Evolutionary conservation across 139 green algal species (phyloP).

Genomic region (Penium margaritaceum): DNA sequence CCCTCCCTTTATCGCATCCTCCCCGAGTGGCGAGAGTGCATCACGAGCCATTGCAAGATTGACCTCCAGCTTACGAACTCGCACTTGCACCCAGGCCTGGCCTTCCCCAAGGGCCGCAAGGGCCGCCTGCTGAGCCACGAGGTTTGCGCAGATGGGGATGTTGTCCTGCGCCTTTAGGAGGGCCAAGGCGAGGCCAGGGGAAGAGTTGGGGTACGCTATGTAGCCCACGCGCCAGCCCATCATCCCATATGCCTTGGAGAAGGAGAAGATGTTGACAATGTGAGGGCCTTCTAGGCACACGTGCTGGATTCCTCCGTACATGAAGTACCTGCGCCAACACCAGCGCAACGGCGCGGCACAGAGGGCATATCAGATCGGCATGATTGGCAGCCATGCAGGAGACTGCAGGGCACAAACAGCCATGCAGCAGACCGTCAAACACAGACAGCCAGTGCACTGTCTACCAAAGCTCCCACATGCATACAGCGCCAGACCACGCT

Average conservation of each 20-base stretch:
- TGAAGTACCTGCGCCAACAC: constrained; percentile 64
- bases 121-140: constrained; percentile 67
- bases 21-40: constrained; percentile 55
- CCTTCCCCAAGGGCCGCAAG: constrained; percentile 47
- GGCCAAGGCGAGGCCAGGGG: constrained; percentile 28
- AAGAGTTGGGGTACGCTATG: constrained; percentile 29
- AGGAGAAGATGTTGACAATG: constrained; percentile 78
- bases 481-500: too few species aligned
- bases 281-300: constrained; percentile 58
- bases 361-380: too few species aligned
- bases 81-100: constrained; percentile 54
- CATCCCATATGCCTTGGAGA: constrained; percentile 70
- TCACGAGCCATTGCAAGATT: constrained; percentile 55
- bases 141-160: constrained; percentile 74
- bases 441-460: too few species aligned
- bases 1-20: constrained; percentile 54
- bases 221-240: constrained; percentile 71
- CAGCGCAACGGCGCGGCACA: too few species aligned
- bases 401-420: too few species aligned
- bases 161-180: constrained; percentile 85
- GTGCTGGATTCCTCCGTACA: constrained; percentile 63
- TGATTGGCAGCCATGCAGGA: too few species aligned
- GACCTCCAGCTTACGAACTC: constrained; percentile 43
- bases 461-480: too few species aligned
- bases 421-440: too few species aligned